Percentiles rank a stretch among this genome's conserved stretches.
These are phyloP conservation scores for Geosiphon pyriformis DNA, from an alignment of 192 early-diverging fungal genomes.

Conservation along the genomic window DNA sequence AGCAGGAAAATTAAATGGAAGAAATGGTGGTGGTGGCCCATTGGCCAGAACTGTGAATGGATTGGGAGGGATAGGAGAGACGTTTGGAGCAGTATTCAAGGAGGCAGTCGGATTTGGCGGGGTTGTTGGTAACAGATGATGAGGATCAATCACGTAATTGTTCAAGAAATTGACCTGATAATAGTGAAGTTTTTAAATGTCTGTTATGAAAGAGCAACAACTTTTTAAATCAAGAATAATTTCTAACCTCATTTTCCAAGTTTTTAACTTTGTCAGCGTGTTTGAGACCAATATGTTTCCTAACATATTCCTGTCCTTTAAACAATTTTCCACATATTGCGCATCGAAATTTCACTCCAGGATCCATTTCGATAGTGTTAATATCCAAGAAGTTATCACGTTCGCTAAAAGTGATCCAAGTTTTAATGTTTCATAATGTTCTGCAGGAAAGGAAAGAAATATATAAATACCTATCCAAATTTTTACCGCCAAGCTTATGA, in stretches of 20 bases:
- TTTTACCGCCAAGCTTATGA: conserved; percentile 47
- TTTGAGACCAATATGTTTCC: conserved; percentile 89
- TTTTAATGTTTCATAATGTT: not conserved
- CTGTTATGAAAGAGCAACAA: not conserved
- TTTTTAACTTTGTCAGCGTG: conserved; percentile 69
- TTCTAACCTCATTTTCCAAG: conserved; percentile 49
- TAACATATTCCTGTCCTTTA: conserved; percentile 87
- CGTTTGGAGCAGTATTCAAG: conserved; percentile 25
- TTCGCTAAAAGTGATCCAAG: conserved; percentile 28
- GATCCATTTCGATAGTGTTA: conserved; percentile 55
- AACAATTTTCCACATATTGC: conserved; percentile 89
- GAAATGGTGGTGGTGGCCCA: conserved; percentile 31
- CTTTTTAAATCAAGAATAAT: not conserved
- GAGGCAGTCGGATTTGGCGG: conserved; percentile 36
- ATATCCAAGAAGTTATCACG: conserved; percentile 47
- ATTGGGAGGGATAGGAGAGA: conserved; percentile 18
- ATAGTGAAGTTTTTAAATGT: not conserved
- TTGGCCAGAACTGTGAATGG: conserved; percentile 27
- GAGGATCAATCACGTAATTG: conserved; percentile 83
- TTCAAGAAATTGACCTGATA: conserved; percentile 68
- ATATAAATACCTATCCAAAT: conserved; percentile 38
- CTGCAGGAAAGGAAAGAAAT: not conserved
- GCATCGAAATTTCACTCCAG: conserved; percentile 86
- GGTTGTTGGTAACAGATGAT: conserved; percentile 57
- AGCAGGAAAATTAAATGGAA: conserved; percentile 32